Base-by-base conservation (phyloP, 2,329 filamentous ascomycete species). In the Fusarium sp. region DNA sequence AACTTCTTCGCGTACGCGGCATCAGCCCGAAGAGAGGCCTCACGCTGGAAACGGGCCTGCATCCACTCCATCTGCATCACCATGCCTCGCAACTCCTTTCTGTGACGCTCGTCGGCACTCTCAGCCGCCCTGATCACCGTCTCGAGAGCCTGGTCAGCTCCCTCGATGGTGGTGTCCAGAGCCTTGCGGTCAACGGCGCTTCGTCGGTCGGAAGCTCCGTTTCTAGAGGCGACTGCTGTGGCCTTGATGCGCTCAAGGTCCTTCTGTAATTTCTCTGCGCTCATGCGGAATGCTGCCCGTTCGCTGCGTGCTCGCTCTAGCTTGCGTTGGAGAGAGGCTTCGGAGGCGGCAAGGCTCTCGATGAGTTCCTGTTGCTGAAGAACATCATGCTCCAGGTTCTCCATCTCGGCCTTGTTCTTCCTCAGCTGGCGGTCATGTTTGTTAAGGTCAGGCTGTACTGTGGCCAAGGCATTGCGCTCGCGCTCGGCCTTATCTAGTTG, bases 11-110 rank as follows among this genome's bases (percentile, higher is more conserved):
- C 94, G 83, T 92, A 97, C 14, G 93, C 93, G 36, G 95, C 89
- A 77, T 95, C 93, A 71, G 89, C 88, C 45, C 96, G 89, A 83
- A 98, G 91, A 56, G 89, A 90, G 75, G 93, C 90, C 82, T 98
- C 95, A 36, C 96, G 89, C 79, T 90, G 88, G 84, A 93, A 93
- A 58, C 92, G 90, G 5, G 94, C 93, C 77, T 95, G 91, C 81
- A 98, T 90, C 91, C 93, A 98, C 78, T 95, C 90, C 80, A 98
- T 95, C 83, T 98, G 95, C 83, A 96, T 93, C 59, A 90, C 89
- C 79, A 98, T 87, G 24, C 95, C 95, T 74, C 91, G 90, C 59
- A 98, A 85, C 83, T 97, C 93, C 81, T 91, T 91, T 77, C 87
- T 85, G 80, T 96, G 93, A 48, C 89, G 86, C 74, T 89, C 90